phyloP scores from a whole-genome alignment of 2,329 filamentous ascomycete species.

The Fusarium albidum region DNA sequence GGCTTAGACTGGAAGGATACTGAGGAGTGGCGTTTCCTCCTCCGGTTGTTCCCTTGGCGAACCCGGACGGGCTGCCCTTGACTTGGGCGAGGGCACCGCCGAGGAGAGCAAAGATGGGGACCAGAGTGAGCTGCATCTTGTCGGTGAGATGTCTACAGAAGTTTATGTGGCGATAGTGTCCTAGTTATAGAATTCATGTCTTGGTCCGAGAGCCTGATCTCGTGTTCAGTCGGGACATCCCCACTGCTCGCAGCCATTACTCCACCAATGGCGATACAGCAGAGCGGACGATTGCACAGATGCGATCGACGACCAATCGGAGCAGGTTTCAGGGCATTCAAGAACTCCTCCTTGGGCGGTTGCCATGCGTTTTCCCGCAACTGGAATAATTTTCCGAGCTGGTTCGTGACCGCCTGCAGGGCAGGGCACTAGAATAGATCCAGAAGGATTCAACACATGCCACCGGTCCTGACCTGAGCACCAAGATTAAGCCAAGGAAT shows the following conservation, averaged over 20 bases:
- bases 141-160: not conserved
- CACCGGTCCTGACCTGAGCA: too few species aligned
- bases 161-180: too few species aligned
- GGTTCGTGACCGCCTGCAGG: too few species aligned
- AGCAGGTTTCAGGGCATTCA: not conserved
- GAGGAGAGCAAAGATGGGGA: constrained; percentile 1
- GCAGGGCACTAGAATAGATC: too few species aligned
- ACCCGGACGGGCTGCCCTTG: constrained; percentile 48
- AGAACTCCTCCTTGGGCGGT: too few species aligned
- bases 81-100: constrained; percentile 33
- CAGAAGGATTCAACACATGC: too few species aligned
- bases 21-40: constrained; percentile 63
- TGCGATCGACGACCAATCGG: not conserved
- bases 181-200: not conserved
- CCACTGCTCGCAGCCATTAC: not conserved
- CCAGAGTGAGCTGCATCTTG: constrained; percentile 14
- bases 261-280: not conserved
- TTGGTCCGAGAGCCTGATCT: not conserved
- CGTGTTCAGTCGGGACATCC: not conserved
- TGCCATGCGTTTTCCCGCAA: too few species aligned
- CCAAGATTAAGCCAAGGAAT: too few species aligned
- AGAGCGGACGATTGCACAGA: not conserved
- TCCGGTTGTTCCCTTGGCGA: constrained; percentile 64
- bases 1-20: constrained; percentile 58
- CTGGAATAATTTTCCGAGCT: too few species aligned